A percentile compares a stretch with the other conserved stretches of the same genome.
Conservation (phyloP, 2,329 filamentous ascomycete species). For the Atkinsonella texensis region DNA sequence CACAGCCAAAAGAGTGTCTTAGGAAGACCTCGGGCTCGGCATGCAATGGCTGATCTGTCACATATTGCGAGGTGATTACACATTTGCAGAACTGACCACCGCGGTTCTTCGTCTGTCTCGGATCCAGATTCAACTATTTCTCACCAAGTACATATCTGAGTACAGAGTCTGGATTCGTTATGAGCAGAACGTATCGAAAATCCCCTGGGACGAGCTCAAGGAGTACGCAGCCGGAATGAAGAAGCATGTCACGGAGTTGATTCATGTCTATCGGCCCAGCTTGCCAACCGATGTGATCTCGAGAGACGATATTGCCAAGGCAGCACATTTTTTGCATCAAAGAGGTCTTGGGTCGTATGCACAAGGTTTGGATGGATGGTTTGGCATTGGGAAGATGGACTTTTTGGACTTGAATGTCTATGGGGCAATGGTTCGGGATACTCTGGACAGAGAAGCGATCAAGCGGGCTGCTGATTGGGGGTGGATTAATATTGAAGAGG, state of each 20-base stretch:
- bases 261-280: conserved; percentile 11
- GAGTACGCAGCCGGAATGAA: conserved; percentile 6
- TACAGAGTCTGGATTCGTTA: conserved; percentile 10
- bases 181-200: conserved; percentile 8
- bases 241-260: conserved; percentile 5
- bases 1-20: conserved; percentile 4
- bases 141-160: conserved; percentile 12
- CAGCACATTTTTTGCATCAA: conserved; percentile 9
- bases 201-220: conserved; percentile 7
- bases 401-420: conserved; percentile 16
- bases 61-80: conserved; percentile 9
- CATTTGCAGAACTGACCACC: conserved; percentile 11
- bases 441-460: conserved; percentile 9
- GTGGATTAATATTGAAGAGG: conserved; percentile 9
- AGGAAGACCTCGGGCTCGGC: conserved; percentile 14
- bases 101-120: conserved; percentile 11
- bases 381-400: conserved; percentile 5
- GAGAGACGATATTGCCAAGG: conserved; percentile 9
- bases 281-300: conserved; percentile 14
- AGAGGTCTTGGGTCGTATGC: conserved; percentile 2
- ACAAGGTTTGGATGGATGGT: conserved; percentile 9
- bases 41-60: conserved; percentile 16
- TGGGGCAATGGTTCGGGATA: conserved; percentile 11
- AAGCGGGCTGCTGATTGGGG: conserved; percentile 4
- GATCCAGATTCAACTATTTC: conserved; percentile 13